Base-by-base conservation (phyloP, 495 filamentous ascomycete species). In the Neurospora sp. region DNA sequence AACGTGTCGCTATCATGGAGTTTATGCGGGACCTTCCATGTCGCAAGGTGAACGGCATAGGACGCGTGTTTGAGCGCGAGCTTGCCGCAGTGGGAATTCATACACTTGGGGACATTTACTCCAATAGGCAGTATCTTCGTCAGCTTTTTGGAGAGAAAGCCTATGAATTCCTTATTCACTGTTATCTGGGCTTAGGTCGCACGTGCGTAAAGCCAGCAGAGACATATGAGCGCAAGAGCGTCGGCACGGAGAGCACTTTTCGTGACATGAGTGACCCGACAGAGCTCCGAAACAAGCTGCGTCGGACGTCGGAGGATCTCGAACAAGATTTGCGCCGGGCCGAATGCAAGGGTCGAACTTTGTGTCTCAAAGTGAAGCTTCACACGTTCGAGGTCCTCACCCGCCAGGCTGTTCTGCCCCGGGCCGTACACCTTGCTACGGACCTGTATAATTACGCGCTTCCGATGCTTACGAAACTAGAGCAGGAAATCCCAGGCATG, bases 191-290 rank as follows among this genome's bases (percentile, higher is more conserved):
- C 10, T 83, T 98, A 0, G 96, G 96, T 9, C 84, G 94, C n/a
- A 98, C 96, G 0, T 90, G 88, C 18, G 87, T 99, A 8, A 91
- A 94, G 69, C 96, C 96, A 0, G 91, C 91, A 1, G 94, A 96
- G 74, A 93, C 93, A 69, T 93, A 96, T 74, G 94, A 97, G 76
- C 88, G 95, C 12, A 97, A 98, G 79, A 96, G 92, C 75, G 91
- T 99, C 5, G 94, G 96, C 39, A 98, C 95, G 0, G 96, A 99
- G 82, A 90, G 89, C 69, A 99, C 96, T 0, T 99, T 99, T 74
- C 86, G 89, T 66, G 96, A 97, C 37, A 89, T 97, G 75, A 85
- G 86, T 18, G 89, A 90, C 69, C 88, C 89, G 27, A 83, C 82
- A 8, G 89, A 91, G 73, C 84, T 98, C 18, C 85, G 92, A 12